These are phyloP conservation scores for Suillus lakei DNA, from an alignment of 768 basidiomycete genomes.

Conservation along the genomic window DNA sequence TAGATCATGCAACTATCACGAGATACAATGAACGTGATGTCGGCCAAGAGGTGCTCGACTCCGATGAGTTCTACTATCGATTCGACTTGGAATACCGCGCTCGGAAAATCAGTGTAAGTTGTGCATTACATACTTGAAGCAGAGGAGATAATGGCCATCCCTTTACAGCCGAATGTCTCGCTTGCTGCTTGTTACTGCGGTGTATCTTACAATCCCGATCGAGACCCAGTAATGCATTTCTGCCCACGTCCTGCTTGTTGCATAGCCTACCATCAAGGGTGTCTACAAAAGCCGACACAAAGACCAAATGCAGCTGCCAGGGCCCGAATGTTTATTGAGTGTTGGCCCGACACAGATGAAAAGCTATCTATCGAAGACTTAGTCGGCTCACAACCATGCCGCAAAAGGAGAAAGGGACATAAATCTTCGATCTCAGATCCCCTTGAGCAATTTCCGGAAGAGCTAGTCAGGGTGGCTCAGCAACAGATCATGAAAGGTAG, in stretches of 20 bases:
- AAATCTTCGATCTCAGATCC: not conserved
- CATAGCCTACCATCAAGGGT: slow-evolving; percentile 52
- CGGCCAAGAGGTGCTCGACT: slow-evolving; percentile 44
- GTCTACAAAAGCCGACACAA: slow-evolving; percentile 40
- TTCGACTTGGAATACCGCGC: slow-evolving; percentile 45
- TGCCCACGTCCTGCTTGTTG: slow-evolving; percentile 58
- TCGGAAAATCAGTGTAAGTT: slow-evolving; percentile 42
- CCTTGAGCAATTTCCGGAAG: slow-evolving; percentile 36
- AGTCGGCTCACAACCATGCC: not conserved
- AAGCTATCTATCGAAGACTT: slow-evolving; percentile 11
- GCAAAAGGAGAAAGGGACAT: slow-evolving; percentile 21
- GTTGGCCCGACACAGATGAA: slow-evolving; percentile 41
- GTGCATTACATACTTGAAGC: not conserved
- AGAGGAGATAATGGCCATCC: not conserved
- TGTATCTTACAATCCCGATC: slow-evolving; percentile 51
- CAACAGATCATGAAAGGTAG: slow-evolving; percentile 60
- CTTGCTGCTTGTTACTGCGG: slow-evolving; percentile 49
- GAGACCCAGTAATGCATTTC: slow-evolving; percentile 51
- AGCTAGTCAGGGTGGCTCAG: slow-evolving; percentile 48
- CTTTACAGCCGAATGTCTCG: slow-evolving; percentile 46
- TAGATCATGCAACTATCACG: slow-evolving; percentile 42
- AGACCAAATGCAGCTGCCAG: slow-evolving; percentile 20
- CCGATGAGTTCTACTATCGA: slow-evolving; percentile 50
- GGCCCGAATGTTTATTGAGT: slow-evolving; percentile 36
- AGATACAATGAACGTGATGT: slow-evolving; percentile 44